Percentiles rank a stretch among this genome's conserved stretches.
phyloP scores from a whole-genome alignment of 805 yeast species.

The Kregervanrija pseudodelftensis region DNA sequence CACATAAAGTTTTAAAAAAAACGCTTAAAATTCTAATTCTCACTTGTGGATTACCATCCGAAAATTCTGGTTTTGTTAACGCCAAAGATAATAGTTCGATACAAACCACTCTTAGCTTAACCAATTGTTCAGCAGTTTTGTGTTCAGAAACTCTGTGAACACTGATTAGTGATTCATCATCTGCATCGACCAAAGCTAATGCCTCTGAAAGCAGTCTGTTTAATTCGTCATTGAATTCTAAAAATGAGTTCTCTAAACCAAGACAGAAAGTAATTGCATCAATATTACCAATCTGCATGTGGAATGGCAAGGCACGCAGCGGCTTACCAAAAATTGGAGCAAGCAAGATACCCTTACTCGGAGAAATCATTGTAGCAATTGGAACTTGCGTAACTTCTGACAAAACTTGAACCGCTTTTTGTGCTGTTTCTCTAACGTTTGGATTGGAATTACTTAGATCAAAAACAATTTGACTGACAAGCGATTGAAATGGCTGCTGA shows the following conservation, averaged over 20 bases:
- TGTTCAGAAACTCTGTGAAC: conserved; percentile 81
- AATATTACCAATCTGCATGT: conserved; percentile 97
- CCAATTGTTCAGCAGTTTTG: conserved; percentile 80
- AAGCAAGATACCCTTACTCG: conserved; percentile 73
- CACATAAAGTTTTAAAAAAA: conserved; percentile 86
- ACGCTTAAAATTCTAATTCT: conserved; percentile 85
- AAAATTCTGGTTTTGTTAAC: conserved; percentile 74
- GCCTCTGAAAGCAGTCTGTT: conserved; percentile 84
- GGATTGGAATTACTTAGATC: conserved; percentile 87
- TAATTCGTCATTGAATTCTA: conserved; percentile 84
- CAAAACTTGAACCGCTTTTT: conserved; percentile 56
- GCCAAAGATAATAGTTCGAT: conserved; percentile 78
- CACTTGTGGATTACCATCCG: conserved; percentile 55
- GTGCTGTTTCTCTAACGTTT: conserved; percentile 76
- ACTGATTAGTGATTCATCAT: conserved; percentile 89
- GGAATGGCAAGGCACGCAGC: conserved; percentile 90
- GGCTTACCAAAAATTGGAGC: conserved; percentile 98
- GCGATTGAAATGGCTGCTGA: conserved; percentile 69
- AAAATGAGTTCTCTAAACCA: conserved; percentile 69
- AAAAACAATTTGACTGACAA: conserved; percentile 84
- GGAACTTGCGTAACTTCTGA: conserved; percentile 67
- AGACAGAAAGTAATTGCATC: conserved; percentile 95
- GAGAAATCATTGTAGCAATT: conserved; percentile 67
- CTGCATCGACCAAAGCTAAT: conserved; percentile 91
- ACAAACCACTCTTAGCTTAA: conserved; percentile 84